Base-by-base conservation (phyloP, 2,329 filamentous ascomycete species). In the Clarireedia paspali region DNA sequence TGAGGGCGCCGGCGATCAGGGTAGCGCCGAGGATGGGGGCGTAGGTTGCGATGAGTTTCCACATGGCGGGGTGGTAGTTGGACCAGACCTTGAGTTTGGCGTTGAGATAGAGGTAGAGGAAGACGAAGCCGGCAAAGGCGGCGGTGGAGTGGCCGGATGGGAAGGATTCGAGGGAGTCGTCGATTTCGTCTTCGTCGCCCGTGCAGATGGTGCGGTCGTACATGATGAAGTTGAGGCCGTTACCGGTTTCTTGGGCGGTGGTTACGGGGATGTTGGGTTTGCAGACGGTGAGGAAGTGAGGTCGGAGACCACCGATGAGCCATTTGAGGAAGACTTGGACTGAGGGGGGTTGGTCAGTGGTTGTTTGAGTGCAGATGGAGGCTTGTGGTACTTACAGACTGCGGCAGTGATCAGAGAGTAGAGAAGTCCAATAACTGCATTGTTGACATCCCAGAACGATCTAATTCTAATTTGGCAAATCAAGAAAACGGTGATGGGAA, bases 321-420 rank as follows among this genome's bases (percentile, higher is more conserved):
- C 80, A 85, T 71, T 90, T 90, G 68, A 89, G 64, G 66, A 89
- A 85, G 62, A 89, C 85, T 66, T 90, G 87, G 73, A 90, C 88
- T 44, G 17, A 7, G 20, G 20, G n/a, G n/a, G 5, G 7, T 5
- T 6, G 23, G 17, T 44, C 20, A 44, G 40, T 44, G 14, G 15
- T 7, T 44, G 40, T 17, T 17, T 23, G n/a, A 44, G n/a, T 17
- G 17, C 36, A 7, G 15, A 17, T 44, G 20, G 40, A 17, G 40
- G 10, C 17, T 9, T 3, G 20, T 44, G n/a, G 40, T 44, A 44
- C 40, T 17, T 44, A 44, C 40, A 55, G 50, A 89, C 81, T n/a
- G 85, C 83, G 3, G 84, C 84, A 5, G 78, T 75, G 70, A 89
- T 87, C 60, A 89, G 77, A 0, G 81, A 76, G 74, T 89, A 89